Base-by-base conservation (phyloP, 148 eudicot genomes). In the Diospyros kaki region DNA sequence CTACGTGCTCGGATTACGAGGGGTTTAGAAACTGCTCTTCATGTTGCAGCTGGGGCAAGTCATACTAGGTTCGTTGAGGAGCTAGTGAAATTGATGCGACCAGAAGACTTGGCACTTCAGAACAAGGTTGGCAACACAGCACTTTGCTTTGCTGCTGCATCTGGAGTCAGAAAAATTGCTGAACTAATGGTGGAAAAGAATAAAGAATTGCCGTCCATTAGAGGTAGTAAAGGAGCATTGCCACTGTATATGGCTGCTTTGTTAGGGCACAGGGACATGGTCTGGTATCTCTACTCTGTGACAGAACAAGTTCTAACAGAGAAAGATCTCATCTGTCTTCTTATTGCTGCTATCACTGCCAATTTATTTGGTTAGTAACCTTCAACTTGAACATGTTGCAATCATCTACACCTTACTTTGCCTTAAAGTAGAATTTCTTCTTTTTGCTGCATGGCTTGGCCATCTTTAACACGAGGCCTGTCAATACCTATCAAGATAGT, bases 311-410 rank as follows among this genome's bases (percentile, higher is more conserved):
- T n/a, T 43, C 76, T 78, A 12, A 41, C 75, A 13, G 40, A 41
- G 7, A 46, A 74, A 10, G 81, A 81, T 13, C 61, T 10, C 2
- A 43, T 42, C 55, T 64, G 66, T 38, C 66, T 83, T 39, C 64
- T 83, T 60, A 72, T 76, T 15, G 75, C 72, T 9, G 39, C 79
- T 51, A 79, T 83, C 71, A 69, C 54, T 68, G 44, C 78, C 2
- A 77, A 79, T 68, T 44, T 83, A 18, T 83, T 72, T 14, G 82
- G 85, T 81, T 54, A 6, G 74, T 66, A 6, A 44, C 53, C 17
- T 45, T 66, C 60, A 56, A 56, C 52, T 28, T 28, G 28, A 28
- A 28, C 52, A 48, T 48, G 52, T 8, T 48, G 28, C 28, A 28
- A 0, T 28, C 28, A 28, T 28, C 28, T 28, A 28, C 28, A 28